Evolutionary conservation across 805 yeast species (phyloP).

Genomic region (Candida endomychidarum): DNA sequence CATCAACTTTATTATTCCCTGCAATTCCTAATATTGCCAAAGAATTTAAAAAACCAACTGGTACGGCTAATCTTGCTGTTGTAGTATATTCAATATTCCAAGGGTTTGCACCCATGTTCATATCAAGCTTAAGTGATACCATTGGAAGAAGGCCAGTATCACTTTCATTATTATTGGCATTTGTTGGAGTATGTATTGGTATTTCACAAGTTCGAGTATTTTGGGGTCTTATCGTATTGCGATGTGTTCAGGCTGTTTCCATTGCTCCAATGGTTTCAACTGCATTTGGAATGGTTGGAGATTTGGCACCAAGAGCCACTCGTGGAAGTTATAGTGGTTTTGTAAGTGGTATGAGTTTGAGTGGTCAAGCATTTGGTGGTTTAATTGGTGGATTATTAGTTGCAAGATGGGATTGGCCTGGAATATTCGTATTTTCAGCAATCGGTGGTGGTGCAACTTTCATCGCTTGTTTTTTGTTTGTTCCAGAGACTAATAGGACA

Average conservation of each 20-base stretch:
- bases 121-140: conserved; percentile 64
- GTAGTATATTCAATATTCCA: conserved; percentile 73
- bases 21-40: conserved; percentile 57
- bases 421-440: conserved; percentile 69
- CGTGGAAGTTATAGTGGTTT: conserved; percentile 69
- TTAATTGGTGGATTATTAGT: conserved; percentile 51
- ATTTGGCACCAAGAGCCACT: conserved; percentile 58
- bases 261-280: conserved; percentile 72
- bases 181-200: conserved; percentile 59
- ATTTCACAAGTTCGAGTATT: conserved; percentile 56
- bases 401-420: conserved; percentile 54
- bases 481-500: conserved; percentile 74
- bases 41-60: conserved; percentile 54
- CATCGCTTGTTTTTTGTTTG: conserved; percentile 22
- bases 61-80: conserved; percentile 63
- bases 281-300: conserved; percentile 67
- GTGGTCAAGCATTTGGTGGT: conserved; percentile 79
- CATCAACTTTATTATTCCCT: conserved; percentile 77
- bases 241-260: conserved; percentile 71
- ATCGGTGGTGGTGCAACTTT: conserved; percentile 53
- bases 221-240: conserved; percentile 55
- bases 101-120: conserved; percentile 67
- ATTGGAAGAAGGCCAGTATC: conserved; percentile 70
- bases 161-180: conserved; percentile 50
- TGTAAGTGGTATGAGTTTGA: conserved; percentile 56